phyloP scores from a whole-genome alignment of 2,329 filamentous ascomycete genomes.

The Plenodomus tracheiphilus region DNA sequence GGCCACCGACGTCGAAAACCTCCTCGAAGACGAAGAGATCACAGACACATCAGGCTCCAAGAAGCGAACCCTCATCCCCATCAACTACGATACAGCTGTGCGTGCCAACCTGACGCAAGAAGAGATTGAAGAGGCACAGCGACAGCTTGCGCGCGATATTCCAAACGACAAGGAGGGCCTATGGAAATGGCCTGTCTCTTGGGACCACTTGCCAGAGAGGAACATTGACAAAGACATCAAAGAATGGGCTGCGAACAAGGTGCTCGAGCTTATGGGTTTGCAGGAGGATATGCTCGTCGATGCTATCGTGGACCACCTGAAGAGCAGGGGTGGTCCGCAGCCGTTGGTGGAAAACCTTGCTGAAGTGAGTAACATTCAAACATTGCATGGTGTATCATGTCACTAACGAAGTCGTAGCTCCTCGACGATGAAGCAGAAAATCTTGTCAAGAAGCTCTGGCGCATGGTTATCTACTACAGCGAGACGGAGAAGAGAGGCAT shows the following conservation, averaged over 20 bases:
- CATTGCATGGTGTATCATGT: conserved; percentile 5
- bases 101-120: conserved; percentile 71
- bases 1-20: conserved; percentile 88
- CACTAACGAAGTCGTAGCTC: conserved; percentile 60
- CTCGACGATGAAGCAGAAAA: conserved; percentile 94
- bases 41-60: conserved; percentile 66
- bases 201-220: conserved; percentile 84
- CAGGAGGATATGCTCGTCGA: conserved; percentile 96
- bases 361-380: conserved; percentile 62
- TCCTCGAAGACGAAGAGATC: conserved; percentile 88
- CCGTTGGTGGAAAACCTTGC: conserved; percentile 83
- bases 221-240: conserved; percentile 83
- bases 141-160: conserved; percentile 85
- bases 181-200: conserved; percentile 91
- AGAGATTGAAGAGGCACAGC: conserved; percentile 79
- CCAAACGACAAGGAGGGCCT: conserved; percentile 82
- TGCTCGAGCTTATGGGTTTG: conserved; percentile 93
- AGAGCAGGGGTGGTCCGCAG: conserved; percentile 72
- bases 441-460: conserved; percentile 94
- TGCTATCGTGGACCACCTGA: conserved; percentile 84
- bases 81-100: conserved; percentile 50
- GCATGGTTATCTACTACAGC: conserved; percentile 97
- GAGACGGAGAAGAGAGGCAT: conserved; percentile 91
- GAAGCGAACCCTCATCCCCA: conserved; percentile 68
- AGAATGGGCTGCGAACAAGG: conserved; percentile 97